Conservation (phyloP, 2,329 filamentous ascomycete genomes). For the Rhinocladiella mackenziei region DNA sequence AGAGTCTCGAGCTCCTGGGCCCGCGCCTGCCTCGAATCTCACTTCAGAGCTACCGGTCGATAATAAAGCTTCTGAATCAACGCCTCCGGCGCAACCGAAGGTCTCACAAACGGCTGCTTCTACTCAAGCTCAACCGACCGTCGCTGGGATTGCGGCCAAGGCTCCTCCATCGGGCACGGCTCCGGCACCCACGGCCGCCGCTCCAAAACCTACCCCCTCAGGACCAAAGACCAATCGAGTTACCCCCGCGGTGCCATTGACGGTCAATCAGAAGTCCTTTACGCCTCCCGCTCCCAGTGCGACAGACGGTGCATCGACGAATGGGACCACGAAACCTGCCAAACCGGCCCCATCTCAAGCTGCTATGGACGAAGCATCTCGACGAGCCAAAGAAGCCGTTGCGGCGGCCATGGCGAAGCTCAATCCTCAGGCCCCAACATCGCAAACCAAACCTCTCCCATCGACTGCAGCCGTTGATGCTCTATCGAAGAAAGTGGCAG, state of each 20-base stretch:
- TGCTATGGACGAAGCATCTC: constrained; percentile 46
- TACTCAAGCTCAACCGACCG: constrained; percentile 28
- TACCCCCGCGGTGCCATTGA: constrained; percentile 44
- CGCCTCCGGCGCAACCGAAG: constrained; percentile 32
- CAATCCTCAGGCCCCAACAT: constrained; percentile 28
- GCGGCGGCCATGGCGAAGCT: constrained; percentile 51
- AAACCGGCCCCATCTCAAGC: constrained; percentile 29
- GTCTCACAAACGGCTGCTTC: constrained; percentile 22
- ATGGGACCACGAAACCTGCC: constrained; percentile 29
- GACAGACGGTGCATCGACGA: constrained; percentile 32
- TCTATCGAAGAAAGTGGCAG: constrained; percentile 44
- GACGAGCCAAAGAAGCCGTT: constrained; percentile 49
- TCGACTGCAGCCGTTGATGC: constrained; percentile 38
- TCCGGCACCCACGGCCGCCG: constrained; percentile 11
- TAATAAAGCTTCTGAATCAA: constrained; percentile 39
- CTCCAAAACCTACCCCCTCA: constrained; percentile 23
- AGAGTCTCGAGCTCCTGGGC: constrained; percentile 22
- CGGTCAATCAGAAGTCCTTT: constrained; percentile 36
- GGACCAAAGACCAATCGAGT: constrained; percentile 42
- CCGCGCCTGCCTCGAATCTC: constrained; percentile 33
- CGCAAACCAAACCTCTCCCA: constrained; percentile 34
- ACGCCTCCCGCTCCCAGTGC: constrained; percentile 35
- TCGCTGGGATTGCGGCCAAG: constrained; percentile 28
- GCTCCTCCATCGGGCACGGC: constrained; percentile 19
- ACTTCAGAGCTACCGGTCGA: constrained; percentile 45